These are phyloP conservation scores for Pinus albicaulis DNA, from an alignment of 75 land plant species.

Conservation along the genomic window DNA sequence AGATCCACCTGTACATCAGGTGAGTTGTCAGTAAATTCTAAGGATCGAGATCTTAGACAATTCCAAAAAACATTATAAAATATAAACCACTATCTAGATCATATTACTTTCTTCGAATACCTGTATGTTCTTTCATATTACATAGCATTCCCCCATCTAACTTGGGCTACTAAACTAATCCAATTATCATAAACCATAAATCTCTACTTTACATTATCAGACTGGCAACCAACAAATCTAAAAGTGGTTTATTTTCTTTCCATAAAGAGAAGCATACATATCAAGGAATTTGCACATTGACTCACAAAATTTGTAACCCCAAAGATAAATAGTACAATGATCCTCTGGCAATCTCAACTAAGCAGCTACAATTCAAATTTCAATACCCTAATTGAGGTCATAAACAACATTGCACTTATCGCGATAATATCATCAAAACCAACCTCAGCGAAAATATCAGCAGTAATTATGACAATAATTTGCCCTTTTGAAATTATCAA, in stretches of 20 bases:
- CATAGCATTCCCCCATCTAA: neutral
- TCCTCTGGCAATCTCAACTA: neutral
- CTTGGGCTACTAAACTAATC: neutral
- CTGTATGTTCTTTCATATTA: neutral
- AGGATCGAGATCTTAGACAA: neutral
- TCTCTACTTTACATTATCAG: neutral
- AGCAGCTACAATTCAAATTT: neutral
- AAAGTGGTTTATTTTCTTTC: neutral
- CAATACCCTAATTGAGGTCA: neutral
- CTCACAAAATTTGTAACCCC: neutral
- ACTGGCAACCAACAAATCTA: too few relatives aligned
- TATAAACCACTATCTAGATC: conserved; percentile 1
- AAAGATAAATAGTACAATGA: neutral
- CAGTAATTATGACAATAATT: too few relatives aligned
- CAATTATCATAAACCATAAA: neutral
- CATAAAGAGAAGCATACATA: neutral
- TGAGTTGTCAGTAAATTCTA: neutral
- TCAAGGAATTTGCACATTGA: neutral
- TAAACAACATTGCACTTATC: neutral
- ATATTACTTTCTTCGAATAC: conserved; percentile 4
- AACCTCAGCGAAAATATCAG: too few relatives aligned
- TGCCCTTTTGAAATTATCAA: too few relatives aligned
- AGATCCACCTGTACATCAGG: conserved; percentile 38
- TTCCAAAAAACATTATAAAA: neutral
- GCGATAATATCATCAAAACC: too few relatives aligned